phyloP scores from a whole-genome alignment of 2,329 filamentous ascomycete species.

The Xenoacremonium recifei region DNA sequence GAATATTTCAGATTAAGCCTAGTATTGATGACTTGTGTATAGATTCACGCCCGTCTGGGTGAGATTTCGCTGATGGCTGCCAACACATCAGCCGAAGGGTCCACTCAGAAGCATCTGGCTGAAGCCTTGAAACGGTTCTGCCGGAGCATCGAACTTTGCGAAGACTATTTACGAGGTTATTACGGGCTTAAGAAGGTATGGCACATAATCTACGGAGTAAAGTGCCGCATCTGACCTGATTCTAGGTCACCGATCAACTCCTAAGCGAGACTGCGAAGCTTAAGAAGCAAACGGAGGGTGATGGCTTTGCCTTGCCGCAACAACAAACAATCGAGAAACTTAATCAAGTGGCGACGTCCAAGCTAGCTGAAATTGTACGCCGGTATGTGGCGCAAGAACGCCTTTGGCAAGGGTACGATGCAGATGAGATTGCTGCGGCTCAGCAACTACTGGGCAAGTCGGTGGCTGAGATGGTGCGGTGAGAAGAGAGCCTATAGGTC shows the following conservation, averaged over 20 bases:
- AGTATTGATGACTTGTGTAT: slow-evolving; percentile 22
- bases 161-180: slow-evolving; percentile 87
- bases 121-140: slow-evolving; percentile 84
- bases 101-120: slow-evolving; percentile 54
- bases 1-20: not conserved
- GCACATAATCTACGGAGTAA: not conserved
- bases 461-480: slow-evolving; percentile 43
- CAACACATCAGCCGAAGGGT: slow-evolving; percentile 39
- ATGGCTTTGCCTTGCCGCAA: slow-evolving; percentile 54
- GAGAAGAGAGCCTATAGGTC: slow-evolving; percentile 14
- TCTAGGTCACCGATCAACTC: slow-evolving; percentile 49
- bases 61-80: slow-evolving; percentile 77
- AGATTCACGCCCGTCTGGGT: slow-evolving; percentile 85
- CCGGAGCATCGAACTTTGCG: slow-evolving; percentile 88
- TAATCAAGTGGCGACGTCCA: slow-evolving; percentile 69
- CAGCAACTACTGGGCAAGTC: slow-evolving; percentile 63
- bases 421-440: slow-evolving; percentile 69
- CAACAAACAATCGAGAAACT: slow-evolving; percentile 62
- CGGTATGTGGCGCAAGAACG: slow-evolving; percentile 58
- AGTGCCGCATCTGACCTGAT: slow-evolving; percentile 4
- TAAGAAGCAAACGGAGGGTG: slow-evolving; percentile 46
- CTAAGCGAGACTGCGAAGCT: slow-evolving; percentile 42
- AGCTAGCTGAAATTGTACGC: slow-evolving; percentile 74
- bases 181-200: slow-evolving; percentile 83
- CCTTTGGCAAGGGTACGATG: slow-evolving; percentile 71